These are phyloP conservation scores for Datura wrightii DNA, from an alignment of 257 asterid genomes.

Conservation along the genomic window DNA sequence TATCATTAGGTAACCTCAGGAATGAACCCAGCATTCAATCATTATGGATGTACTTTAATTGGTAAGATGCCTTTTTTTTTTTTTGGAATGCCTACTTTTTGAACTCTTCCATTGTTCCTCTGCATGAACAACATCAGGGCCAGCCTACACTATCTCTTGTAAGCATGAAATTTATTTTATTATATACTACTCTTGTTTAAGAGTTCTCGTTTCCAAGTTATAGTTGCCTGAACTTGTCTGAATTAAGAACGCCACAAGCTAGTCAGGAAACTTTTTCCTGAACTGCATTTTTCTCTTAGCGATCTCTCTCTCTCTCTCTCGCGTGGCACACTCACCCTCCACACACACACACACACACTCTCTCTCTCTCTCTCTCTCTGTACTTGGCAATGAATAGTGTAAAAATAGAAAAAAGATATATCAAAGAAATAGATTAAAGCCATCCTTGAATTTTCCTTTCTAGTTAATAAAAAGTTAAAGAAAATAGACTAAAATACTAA, in stretches of 20 bases:
- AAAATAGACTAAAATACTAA: neutral
- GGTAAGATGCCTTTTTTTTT: constrained; percentile 47
- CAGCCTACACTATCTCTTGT: constrained; percentile 7
- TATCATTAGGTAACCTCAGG: constrained; percentile 79
- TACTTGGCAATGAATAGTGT: neutral
- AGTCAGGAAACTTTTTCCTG: neutral
- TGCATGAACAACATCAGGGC: constrained; percentile 13
- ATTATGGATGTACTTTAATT: constrained; percentile 75
- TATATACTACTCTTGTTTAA: neutral
- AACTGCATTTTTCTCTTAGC: neutral
- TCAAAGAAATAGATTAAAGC: neutral
- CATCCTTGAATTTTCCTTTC: neutral
- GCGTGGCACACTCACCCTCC: too few relatives aligned
- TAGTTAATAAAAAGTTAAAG: neutral
- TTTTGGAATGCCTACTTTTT: neutral
- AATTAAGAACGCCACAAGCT: neutral
- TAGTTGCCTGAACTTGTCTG: neutral
- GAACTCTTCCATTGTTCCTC: neutral
- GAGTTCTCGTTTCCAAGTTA: neutral
- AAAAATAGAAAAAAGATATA: neutral
- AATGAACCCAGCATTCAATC: constrained; percentile 89
- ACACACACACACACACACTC: too few relatives aligned
- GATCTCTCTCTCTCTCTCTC: too few relatives aligned
- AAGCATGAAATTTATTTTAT: neutral
- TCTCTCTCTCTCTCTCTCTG: neutral